A percentile compares a stretch with the other conserved stretches of the same genome.
These are phyloP conservation scores for Mucor mucedo DNA, from an alignment of 371 early-diverging fungal genomes.

Conservation along the genomic window DNA sequence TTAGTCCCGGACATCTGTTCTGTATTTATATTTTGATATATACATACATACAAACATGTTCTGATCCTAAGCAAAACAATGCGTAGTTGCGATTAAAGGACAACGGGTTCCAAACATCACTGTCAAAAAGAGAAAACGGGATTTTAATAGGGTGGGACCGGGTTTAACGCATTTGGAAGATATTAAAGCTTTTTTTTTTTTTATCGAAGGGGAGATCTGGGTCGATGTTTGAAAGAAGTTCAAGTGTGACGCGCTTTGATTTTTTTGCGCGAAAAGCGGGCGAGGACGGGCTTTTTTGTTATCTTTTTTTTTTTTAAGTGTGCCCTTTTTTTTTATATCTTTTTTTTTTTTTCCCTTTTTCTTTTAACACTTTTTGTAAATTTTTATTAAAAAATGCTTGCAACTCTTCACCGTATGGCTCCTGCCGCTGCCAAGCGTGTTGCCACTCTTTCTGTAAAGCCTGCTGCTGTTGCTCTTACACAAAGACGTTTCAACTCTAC, in stretches of 20 bases:
- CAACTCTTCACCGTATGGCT: slow-evolving; percentile 51
- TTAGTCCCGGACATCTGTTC: too few species aligned
- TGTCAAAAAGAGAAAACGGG: too few species aligned
- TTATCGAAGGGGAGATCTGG: neutral
- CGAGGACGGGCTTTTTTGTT: slow-evolving; percentile 12
- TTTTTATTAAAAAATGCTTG: slow-evolving; percentile 29
- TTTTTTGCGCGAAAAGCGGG: slow-evolving; percentile 4
- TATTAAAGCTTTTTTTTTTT: neutral
- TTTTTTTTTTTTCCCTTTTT: neutral
- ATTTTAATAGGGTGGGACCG: too few species aligned
- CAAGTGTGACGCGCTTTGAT: slow-evolving; percentile 2
- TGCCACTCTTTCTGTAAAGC: slow-evolving; percentile 39
- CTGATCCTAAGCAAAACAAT: too few species aligned
- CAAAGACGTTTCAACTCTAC: slow-evolving; percentile 54
- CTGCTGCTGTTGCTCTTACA: slow-evolving; percentile 39
- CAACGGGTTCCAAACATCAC: too few species aligned
- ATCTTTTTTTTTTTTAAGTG: neutral
- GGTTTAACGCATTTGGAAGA: neutral
- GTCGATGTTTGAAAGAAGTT: neutral
- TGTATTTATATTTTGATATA: too few species aligned
- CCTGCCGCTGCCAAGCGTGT: slow-evolving; percentile 47
- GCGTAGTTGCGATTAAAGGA: too few species aligned
- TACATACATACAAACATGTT: too few species aligned
- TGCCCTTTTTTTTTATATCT: slow-evolving; percentile 13
- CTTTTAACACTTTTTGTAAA: neutral